Evolutionary conservation across 2,329 filamentous ascomycete species (phyloP).

Genomic region (Metarhizium album): DNA sequence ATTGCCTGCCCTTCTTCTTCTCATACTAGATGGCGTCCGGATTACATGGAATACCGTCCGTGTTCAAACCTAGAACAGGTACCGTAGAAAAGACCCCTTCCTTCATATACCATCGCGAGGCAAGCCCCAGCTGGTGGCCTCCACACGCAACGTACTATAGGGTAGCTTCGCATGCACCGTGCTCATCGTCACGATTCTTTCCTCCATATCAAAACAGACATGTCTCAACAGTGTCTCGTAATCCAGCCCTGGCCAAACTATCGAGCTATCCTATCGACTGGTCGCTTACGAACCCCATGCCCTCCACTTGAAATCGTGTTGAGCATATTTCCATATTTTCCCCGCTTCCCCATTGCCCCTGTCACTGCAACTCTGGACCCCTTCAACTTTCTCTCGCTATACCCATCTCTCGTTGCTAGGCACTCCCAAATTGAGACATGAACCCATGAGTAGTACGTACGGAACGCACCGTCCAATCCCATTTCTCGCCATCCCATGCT

Average conservation of each 20-base stretch:
- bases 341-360: background rate
- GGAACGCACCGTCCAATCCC: background rate
- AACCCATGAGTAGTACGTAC: constrained; percentile 1
- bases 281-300: background rate
- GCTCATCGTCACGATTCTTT: background rate
- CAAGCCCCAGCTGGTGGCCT: too few relatives aligned
- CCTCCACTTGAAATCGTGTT: background rate
- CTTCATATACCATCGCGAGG: too few relatives aligned
- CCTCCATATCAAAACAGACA: background rate
- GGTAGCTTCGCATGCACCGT: background rate
- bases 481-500: constrained; percentile 8
- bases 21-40: too few relatives aligned
- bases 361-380: background rate
- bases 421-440: background rate
- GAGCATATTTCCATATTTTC: background rate
- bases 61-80: too few relatives aligned
- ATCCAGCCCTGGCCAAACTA: background rate
- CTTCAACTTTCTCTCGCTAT: background rate
- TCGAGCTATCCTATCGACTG: background rate
- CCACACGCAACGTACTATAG: too few relatives aligned
- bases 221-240: background rate
- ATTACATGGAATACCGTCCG: too few relatives aligned
- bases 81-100: too few relatives aligned
- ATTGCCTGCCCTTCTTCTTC: too few relatives aligned
- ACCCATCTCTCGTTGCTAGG: background rate